Evolutionary conservation across 2,329 filamentous ascomycete genomes (phyloP).

Genomic region (Cadophora luteo-olivacea): DNA sequence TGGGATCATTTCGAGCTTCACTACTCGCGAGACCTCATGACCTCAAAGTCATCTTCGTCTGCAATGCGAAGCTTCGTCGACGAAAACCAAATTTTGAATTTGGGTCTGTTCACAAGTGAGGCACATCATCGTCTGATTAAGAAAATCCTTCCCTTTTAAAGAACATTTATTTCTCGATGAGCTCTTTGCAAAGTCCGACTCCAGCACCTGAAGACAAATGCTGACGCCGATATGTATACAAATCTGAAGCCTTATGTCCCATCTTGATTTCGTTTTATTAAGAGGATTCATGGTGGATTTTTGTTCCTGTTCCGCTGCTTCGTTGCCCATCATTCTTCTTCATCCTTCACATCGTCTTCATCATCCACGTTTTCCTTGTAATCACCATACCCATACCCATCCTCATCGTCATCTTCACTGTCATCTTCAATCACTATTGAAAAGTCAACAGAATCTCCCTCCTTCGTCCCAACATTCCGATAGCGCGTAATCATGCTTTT

Average conservation of each 20-base stretch:
- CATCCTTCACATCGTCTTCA: not conserved
- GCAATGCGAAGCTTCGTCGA: too few relatives aligned
- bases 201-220: too few relatives aligned
- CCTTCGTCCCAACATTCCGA: not conserved
- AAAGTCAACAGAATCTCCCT: not conserved
- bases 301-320: not conserved
- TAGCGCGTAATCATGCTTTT: not conserved
- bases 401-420: not conserved
- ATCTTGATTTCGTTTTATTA: too few relatives aligned
- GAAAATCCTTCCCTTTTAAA: not conserved
- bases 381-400: not conserved
- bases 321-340: not conserved
- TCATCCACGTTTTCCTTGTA: not conserved
- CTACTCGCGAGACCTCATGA: too few relatives aligned
- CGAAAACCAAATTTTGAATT: too few relatives aligned
- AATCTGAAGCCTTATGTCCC: too few relatives aligned
- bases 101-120: not conserved
- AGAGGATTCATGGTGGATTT: not conserved
- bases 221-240: not conserved
- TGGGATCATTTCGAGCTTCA: too few relatives aligned
- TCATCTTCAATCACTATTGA: not conserved
- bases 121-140: too few relatives aligned
- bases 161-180: not conserved
- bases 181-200: too few relatives aligned
- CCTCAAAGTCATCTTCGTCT: too few relatives aligned